These are phyloP conservation scores for Quercus cerris DNA, from an alignment of 306 rosid genomes.

Conservation along the genomic window DNA sequence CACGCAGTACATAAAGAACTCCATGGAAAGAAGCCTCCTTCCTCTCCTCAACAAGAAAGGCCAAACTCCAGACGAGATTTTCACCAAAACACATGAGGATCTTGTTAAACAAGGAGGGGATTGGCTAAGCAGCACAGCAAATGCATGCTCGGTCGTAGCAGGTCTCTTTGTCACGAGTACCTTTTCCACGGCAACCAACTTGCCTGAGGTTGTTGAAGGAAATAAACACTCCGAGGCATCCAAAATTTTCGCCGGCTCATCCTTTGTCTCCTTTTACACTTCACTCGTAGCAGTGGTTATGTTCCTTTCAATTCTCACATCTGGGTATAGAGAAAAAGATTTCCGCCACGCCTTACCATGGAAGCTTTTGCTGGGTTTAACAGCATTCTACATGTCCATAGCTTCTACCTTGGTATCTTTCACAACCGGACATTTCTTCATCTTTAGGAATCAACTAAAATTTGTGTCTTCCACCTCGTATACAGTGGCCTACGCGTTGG, in stretches of 20 bases:
- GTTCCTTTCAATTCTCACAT: conserved; percentile 50
- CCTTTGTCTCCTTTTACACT: conserved; percentile 39
- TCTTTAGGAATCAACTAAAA: conserved; percentile 25
- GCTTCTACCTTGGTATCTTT: conserved; percentile 39
- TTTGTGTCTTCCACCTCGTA: conserved; percentile 22
- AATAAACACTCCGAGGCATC: conserved; percentile 8
- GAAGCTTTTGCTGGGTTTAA: conserved; percentile 37
- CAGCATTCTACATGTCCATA: conserved; percentile 48
- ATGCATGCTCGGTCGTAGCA: conserved; percentile 56
- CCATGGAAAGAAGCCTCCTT: conserved; percentile 29
- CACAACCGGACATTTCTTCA: conserved; percentile 40
- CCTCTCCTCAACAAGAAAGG: conserved; percentile 10
- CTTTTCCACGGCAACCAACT: conserved; percentile 29
- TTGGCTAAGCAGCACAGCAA: conserved; percentile 43
- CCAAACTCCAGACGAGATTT: conserved; percentile 37
- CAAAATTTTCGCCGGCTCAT: conserved; percentile 26
- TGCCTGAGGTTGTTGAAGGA: conserved; percentile 33
- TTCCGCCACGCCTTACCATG: conserved; percentile 30
- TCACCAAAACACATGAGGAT: conserved; percentile 26
- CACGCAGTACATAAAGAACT: conserved; percentile 38
- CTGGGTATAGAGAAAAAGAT: conserved; percentile 35
- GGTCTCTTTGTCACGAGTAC: conserved; percentile 51
- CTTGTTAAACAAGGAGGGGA: conserved; percentile 24
- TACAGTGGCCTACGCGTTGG: conserved; percentile 26
- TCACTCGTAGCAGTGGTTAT: conserved; percentile 43